Percentiles rank a stretch among this genome's conserved stretches.
phyloP scores from a whole-genome alignment of 1,139 yeast species.

The Hyphopichia buzzinii region DNA sequence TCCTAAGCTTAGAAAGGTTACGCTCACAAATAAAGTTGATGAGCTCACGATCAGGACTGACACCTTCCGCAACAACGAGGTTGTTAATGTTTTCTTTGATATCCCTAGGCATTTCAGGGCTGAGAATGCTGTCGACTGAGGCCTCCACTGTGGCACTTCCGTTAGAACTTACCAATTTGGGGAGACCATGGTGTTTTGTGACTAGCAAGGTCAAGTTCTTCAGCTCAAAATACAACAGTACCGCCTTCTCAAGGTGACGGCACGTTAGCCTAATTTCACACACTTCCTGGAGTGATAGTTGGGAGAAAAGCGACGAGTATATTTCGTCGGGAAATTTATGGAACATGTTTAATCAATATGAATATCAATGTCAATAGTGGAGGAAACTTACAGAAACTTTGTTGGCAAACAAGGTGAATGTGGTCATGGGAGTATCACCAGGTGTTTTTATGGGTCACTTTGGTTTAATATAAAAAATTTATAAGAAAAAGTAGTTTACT shows the following conservation, averaged over 20 bases:
- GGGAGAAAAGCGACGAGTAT: neutral
- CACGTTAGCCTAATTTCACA: neutral
- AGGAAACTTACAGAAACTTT: constrained; percentile 5
- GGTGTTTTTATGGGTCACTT: too few relatives aligned
- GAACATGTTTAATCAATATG: neutral
- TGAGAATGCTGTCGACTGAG: neutral
- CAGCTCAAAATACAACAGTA: neutral
- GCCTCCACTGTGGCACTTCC: neutral
- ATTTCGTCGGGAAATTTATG: constrained; percentile 3
- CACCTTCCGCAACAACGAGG: neutral
- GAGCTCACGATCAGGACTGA: neutral
- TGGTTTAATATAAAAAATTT: too few relatives aligned
- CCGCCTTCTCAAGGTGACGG: neutral
- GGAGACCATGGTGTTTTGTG: neutral
- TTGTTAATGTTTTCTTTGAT: neutral
- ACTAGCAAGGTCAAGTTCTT: neutral
- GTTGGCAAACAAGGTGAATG: constrained; percentile 3
- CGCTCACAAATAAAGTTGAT: neutral
- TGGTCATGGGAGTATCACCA: constrained; percentile 2
- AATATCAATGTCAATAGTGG: constrained; percentile 3
- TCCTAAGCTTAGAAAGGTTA: neutral
- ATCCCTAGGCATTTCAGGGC: neutral
- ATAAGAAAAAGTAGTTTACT: too few relatives aligned
- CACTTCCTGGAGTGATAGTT: neutral
- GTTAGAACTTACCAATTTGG: neutral